Percentiles rank a stretch among this genome's conserved stretches.
These are phyloP conservation scores for Penicillium roqueforti DNA, from an alignment of 495 filamentous ascomycete species.

Conservation along the genomic window DNA sequence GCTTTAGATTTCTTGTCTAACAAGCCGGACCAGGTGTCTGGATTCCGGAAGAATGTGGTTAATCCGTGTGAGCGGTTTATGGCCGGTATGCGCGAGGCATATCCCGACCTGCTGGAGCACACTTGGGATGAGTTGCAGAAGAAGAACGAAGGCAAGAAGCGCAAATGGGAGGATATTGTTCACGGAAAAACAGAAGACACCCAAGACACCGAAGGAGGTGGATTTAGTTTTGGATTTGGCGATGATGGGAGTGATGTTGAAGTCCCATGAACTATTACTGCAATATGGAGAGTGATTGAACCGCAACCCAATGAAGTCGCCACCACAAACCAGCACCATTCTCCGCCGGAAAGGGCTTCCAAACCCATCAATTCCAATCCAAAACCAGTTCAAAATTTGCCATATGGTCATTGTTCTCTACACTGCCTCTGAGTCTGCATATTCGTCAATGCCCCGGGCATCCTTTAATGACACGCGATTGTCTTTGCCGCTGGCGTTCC, in stretches of 20 bases:
- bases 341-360: neutral
- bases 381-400: neutral
- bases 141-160: conserved; percentile 60
- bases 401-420: neutral
- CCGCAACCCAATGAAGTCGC: neutral
- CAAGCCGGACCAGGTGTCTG: conserved; percentile 79
- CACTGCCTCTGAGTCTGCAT: neutral
- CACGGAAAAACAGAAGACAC: conserved; percentile 40
- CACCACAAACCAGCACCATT: neutral
- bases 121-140: conserved; percentile 61
- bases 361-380: neutral
- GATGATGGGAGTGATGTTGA: conserved; percentile 58
- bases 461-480: conserved; percentile 77
- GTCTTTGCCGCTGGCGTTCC: conserved; percentile 68
- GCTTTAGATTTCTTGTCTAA: conserved; percentile 80
- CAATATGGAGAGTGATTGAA: neutral
- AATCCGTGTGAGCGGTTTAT: conserved; percentile 76
- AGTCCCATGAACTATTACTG: conserved; percentile 37
- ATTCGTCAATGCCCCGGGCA: neutral
- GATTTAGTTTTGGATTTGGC: conserved; percentile 83
- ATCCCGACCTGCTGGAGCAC: conserved; percentile 62
- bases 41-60: conserved; percentile 68
- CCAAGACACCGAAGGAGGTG: conserved; percentile 47
- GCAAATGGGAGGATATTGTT: conserved; percentile 81
- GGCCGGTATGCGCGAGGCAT: conserved; percentile 56